These are phyloP conservation scores for Dictyophora rubrovolvata DNA, from an alignment of 768 basidiomycete species.

Conservation along the genomic window DNA sequence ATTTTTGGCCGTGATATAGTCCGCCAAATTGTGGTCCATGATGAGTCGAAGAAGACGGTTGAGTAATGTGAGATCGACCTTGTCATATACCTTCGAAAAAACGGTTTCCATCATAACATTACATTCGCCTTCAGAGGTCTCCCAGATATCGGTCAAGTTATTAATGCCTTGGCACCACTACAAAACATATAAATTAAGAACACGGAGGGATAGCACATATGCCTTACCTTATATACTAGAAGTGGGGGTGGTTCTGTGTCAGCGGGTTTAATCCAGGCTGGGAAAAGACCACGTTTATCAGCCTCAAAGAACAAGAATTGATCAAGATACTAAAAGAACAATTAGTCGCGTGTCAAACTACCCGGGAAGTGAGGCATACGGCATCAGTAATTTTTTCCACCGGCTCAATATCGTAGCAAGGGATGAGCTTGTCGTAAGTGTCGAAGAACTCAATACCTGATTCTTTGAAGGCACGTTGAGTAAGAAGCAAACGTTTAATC, in stretches of 20 bases:
- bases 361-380: constrained; percentile 31
- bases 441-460: constrained; percentile 95
- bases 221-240: constrained; percentile 75
- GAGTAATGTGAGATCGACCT: constrained; percentile 92
- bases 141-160: constrained; percentile 97
- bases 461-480: constrained; percentile 98
- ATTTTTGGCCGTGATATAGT: constrained; percentile 99
- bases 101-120: constrained; percentile 99
- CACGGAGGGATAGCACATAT: not conserved
- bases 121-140: constrained; percentile 95
- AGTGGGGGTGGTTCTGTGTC: constrained; percentile 96
- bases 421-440: constrained; percentile 96
- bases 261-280: constrained; percentile 97
- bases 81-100: constrained; percentile 95
- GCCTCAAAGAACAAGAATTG: constrained; percentile 99
- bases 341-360: constrained; percentile 11
- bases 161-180: constrained; percentile 99
- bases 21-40: constrained; percentile 96
- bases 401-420: constrained; percentile 98
- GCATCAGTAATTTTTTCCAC: constrained; percentile 99
- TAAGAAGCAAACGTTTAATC: constrained; percentile 93
- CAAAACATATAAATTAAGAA: not conserved
- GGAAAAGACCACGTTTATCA: constrained; percentile 96
- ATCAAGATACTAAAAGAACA: constrained; percentile 63
- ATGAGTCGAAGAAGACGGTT: constrained; percentile 94